Conservation (phyloP, 495 filamentous ascomycete genomes). For the Penicillium coprophilum region DNA sequence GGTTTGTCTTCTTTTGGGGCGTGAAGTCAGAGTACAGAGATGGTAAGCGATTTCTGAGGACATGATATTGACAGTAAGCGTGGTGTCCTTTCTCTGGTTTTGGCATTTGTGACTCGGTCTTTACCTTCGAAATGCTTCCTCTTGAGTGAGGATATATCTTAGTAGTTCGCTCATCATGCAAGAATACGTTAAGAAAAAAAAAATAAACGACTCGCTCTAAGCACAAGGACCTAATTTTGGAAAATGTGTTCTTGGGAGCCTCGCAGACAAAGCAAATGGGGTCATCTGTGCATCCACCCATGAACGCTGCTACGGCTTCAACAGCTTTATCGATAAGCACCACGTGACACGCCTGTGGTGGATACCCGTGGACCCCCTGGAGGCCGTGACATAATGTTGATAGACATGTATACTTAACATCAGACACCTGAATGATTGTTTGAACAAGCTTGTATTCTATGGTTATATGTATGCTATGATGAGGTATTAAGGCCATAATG, state of each 20-base stretch:
- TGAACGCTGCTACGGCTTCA: too few relatives aligned
- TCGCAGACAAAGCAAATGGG: background rate
- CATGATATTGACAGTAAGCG: background rate
- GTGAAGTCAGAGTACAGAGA: conserved; percentile 95
- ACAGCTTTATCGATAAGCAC: conserved; percentile 36
- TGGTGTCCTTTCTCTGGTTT: conserved; percentile 4
- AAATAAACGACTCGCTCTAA: background rate
- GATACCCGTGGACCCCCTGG: too few relatives aligned
- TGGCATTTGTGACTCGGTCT: background rate
- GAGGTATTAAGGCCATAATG: conserved; percentile 22
- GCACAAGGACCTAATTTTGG: background rate
- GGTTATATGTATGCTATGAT: conserved; percentile 29
- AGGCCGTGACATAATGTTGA: too few relatives aligned
- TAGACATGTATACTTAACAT: too few relatives aligned
- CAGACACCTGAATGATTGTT: background rate
- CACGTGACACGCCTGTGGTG: conserved; percentile 21
- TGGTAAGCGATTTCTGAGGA: conserved; percentile 72
- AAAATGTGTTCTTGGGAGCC: background rate
- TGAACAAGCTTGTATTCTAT: conserved; percentile 20
- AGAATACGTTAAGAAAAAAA: background rate
- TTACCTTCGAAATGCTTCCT: conserved; percentile 67
- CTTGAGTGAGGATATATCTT: conserved; percentile 58
- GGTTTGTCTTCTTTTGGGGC: conserved; percentile 74
- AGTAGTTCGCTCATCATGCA: conserved; percentile 59
- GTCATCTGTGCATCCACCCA: background rate